Percentiles rank a stretch among this genome's conserved stretches.
Evolutionary conservation across 208 protist species (phyloP).

Genomic region (Leishmania tropica): DNA sequence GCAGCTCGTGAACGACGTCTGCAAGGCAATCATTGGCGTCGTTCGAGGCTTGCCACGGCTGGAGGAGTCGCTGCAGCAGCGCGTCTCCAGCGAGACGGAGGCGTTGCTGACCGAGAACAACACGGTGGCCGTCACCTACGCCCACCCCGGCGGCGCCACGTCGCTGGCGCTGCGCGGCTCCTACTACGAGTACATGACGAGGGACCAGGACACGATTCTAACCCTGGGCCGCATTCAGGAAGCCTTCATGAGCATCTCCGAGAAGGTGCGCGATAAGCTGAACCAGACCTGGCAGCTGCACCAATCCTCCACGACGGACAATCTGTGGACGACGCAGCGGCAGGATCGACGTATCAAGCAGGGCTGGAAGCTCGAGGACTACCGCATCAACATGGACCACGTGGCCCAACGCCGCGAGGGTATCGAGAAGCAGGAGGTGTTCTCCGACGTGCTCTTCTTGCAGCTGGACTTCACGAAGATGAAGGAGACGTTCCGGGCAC

Average conservation of each 20-base stretch:
- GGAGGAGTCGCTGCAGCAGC: conserved; percentile 69
- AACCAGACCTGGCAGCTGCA: conserved; percentile 96
- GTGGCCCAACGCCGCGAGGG: conserved; percentile 93
- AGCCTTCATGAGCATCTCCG: conserved; percentile 89
- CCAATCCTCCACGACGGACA: conserved; percentile 95
- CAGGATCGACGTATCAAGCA: conserved; percentile 94
- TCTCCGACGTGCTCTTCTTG: conserved; percentile 94
- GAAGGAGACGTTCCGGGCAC: conserved; percentile 95
- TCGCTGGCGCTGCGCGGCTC: conserved; percentile 62
- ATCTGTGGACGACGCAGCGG: conserved; percentile 94
- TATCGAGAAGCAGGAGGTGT: conserved; percentile 97
- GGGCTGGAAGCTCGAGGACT: conserved; percentile 93
- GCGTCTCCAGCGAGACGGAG: conserved; percentile 54
- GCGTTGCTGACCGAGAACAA: conserved; percentile 64
- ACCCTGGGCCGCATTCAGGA: conserved; percentile 89
- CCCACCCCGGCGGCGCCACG: conserved; percentile 54
- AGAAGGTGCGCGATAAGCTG: conserved; percentile 94
- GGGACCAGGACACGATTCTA: conserved; percentile 94
- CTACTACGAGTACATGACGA: conserved; percentile 96
- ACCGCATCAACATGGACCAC: conserved; percentile 95
- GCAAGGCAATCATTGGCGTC: conserved; percentile 92
- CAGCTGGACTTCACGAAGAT: conserved; percentile 96
- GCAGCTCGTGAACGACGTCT: conserved; percentile 90
- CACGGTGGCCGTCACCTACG: conserved; percentile 54
- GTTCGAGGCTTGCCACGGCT: conserved; percentile 90